A percentile compares a stretch with the other conserved stretches of the same genome.
Conservation (phyloP, 1,284 basidiomycete genomes). For the Cryptococcus depauperatus region DNA sequence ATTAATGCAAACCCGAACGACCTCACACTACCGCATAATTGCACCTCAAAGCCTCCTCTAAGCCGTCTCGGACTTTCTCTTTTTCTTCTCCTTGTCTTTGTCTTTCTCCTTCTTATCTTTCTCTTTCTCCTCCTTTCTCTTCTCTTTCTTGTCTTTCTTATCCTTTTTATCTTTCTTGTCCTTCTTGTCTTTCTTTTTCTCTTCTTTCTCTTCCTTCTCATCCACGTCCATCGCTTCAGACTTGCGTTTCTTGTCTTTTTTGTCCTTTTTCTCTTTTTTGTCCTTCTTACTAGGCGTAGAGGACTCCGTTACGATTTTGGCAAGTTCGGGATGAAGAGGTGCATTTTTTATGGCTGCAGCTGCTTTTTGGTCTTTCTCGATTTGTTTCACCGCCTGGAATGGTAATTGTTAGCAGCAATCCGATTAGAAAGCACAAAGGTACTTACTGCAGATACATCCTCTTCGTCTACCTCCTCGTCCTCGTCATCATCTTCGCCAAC, state of each 20-base stretch:
- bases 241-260: conserved; percentile 38
- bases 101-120: conserved; percentile 14
- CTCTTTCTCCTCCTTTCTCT: conserved; percentile 32
- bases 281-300: conserved; percentile 21
- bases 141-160: conserved; percentile 9
- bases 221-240: conserved; percentile 17
- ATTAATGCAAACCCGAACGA: background rate
- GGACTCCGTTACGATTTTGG: conserved; percentile 28
- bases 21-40: background rate
- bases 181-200: conserved; percentile 45
- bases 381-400: conserved; percentile 40
- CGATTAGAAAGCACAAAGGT: background rate
- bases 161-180: conserved; percentile 23
- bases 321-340: conserved; percentile 38
- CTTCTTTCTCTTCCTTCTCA: conserved; percentile 29
- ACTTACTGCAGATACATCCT: conserved; percentile 39
- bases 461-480: conserved; percentile 52
- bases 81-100: conserved; percentile 10
- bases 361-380: conserved; percentile 50
- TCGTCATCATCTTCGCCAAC: conserved; percentile 65
- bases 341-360: conserved; percentile 10
- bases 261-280: conserved; percentile 40
- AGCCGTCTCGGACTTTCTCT: conserved; percentile 9
- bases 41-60: background rate
- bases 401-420: background rate